These are phyloP conservation scores for Paecilomyces variotii DNA, from an alignment of 2,329 filamentous ascomycete species.

Conservation along the genomic window DNA sequence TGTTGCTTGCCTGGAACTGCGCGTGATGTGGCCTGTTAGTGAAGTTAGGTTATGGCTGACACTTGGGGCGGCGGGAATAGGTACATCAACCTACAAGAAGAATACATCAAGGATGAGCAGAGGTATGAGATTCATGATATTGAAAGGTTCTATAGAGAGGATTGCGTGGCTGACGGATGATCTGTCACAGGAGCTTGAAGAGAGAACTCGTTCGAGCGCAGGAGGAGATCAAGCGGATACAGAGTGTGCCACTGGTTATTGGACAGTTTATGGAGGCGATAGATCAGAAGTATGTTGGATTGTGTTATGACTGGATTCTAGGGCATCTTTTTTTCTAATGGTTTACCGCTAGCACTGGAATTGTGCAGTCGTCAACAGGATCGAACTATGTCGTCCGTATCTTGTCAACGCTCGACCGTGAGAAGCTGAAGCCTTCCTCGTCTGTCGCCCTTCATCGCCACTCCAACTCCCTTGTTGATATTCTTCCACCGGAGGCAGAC, in stretches of 20 bases:
- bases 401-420: constrained; percentile 93
- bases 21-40: constrained; percentile 1
- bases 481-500: constrained; percentile 96
- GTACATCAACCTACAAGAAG: constrained; percentile 95
- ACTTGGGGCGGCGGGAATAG: constrained; percentile 34
- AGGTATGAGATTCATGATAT: constrained; percentile 42
- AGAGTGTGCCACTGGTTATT: constrained; percentile 95
- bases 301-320: constrained; percentile 5
- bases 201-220: constrained; percentile 93
- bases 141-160: constrained; percentile 1
- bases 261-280: constrained; percentile 99
- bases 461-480: constrained; percentile 97
- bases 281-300: constrained; percentile 75
- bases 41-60: constrained; percentile 1
- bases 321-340: constrained; percentile 5
- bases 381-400: constrained; percentile 99
- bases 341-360: constrained; percentile 64
- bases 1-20: constrained; percentile 19
- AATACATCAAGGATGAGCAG: constrained; percentile 99
- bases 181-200: constrained; percentile 68
- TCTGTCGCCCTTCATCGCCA: constrained; percentile 96
- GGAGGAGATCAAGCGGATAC: constrained; percentile 99
- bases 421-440: constrained; percentile 94
- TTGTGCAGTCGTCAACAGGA: constrained; percentile 95
- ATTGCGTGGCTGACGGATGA: constrained; percentile 6